A percentile compares a stretch with the other conserved stretches of the same genome.
Conservation (phyloP, 768 basidiomycete genomes). For the Pleurotus pulmonarius region DNA sequence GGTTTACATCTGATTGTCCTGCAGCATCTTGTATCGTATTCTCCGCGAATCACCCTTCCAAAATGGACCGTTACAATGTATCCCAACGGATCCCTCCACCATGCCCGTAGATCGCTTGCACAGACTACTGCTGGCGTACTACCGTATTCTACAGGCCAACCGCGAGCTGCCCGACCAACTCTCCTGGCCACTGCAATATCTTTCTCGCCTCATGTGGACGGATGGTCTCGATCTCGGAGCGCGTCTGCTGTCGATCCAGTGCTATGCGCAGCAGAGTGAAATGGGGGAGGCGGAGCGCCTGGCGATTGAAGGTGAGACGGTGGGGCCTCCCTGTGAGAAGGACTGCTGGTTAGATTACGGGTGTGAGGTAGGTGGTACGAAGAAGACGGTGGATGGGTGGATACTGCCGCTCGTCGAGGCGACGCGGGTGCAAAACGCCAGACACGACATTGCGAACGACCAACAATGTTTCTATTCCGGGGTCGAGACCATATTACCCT, state of each 20-base stretch:
- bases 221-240: slow-evolving; percentile 53
- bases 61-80: slow-evolving; percentile 42
- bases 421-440: slow-evolving; percentile 49
- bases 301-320: slow-evolving; percentile 52
- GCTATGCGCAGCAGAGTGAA: slow-evolving; percentile 71
- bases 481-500: slow-evolving; percentile 34
- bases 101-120: slow-evolving; percentile 50
- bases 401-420: slow-evolving; percentile 70
- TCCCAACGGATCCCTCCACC: slow-evolving; percentile 27
- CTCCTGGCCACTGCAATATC: slow-evolving; percentile 62
- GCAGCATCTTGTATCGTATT: slow-evolving; percentile 55
- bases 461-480: slow-evolving; percentile 42
- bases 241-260: slow-evolving; percentile 68
- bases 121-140: slow-evolving; percentile 70
- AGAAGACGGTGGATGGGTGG: slow-evolving; percentile 77
- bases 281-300: slow-evolving; percentile 78
- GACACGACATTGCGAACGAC: slow-evolving; percentile 40
- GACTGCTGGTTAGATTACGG: slow-evolving; percentile 67
- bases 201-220: slow-evolving; percentile 41
- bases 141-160: slow-evolving; percentile 75
- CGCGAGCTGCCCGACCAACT: slow-evolving; percentile 58
- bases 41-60: slow-evolving; percentile 37
- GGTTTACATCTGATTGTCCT: slow-evolving; percentile 10
- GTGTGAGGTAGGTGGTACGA: too few relatives aligned
- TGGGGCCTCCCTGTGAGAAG: slow-evolving; percentile 55